Base-by-base conservation (phyloP, 163 green algal genomes). In the Scenedesmus sp. region DNA sequence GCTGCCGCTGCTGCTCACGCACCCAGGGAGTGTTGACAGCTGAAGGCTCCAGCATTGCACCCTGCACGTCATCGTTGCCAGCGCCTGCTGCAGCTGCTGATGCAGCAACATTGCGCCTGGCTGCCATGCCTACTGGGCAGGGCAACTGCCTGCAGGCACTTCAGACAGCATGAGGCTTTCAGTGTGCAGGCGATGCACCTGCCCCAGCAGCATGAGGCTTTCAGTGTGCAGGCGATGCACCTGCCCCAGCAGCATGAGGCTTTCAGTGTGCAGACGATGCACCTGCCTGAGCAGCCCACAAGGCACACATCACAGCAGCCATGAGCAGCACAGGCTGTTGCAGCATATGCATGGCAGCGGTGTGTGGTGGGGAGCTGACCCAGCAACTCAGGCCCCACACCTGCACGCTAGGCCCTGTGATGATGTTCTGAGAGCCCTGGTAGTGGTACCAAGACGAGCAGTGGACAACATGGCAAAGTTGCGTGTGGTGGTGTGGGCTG, bases 31-130 rank as follows among this genome's bases (percentile, higher is more conserved):
- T 93, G 85, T 93, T 93, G 23, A 60, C 90, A 10, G 73, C 85
- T 20, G 85, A 91, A 60, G 90, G 85, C 74, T 88, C 73, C 59
- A 93, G 85, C 90, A 93, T 93, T 1, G 59, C 90, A 18, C 90
- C 90, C 57, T 76, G n/a, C n/a, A 93, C 52, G 56, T 89, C 62
- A 16, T 85, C 90, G 5, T 85, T 86, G 73, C 57, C 90, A 54
- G 54, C 54, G 23, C 46, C 70, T 56, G 57, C 59, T 62, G 90
- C 85, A 46, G 86, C 62, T 23, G 90, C 90, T 55, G 90, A 23
- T 8, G 90, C 26, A 12, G 83, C 83, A 59, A 77, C 57, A n/a
- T 4, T 16, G 34, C 81, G 81, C 34, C 81, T n/a, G 16, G 66
- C 54, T 34, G 81, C 81, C 81, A 64, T 84, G 77, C 4, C 12